Evolutionary conservation across 2,329 filamentous ascomycete species (phyloP).

Genomic region (Ceratocystis destructans): DNA sequence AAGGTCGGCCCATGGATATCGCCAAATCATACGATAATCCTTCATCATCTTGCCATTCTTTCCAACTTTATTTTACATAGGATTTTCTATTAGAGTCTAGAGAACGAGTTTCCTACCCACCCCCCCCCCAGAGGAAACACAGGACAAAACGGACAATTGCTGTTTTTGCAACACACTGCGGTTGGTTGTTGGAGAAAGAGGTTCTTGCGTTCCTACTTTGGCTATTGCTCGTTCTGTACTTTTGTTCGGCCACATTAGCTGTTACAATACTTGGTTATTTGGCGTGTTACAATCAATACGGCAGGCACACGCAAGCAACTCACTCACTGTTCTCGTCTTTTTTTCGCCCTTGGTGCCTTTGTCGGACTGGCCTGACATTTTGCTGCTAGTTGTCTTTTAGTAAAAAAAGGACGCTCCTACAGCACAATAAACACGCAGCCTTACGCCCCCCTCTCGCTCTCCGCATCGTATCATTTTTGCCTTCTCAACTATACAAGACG

Average conservation of each 20-base stretch:
- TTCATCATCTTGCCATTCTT: constrained; percentile 17
- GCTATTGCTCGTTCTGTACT: not conserved
- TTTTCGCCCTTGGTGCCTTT: not conserved
- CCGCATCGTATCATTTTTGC: not conserved
- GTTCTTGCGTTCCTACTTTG: no score
- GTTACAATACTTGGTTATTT: not conserved
- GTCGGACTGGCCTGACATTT: not conserved
- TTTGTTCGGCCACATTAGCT: not conserved
- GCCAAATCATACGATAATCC: constrained; percentile 17
- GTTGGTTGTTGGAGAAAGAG: no score
- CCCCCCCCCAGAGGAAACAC: no score
- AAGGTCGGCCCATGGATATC: constrained; percentile 10
- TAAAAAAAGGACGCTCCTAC: not conserved
- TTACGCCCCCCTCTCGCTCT: not conserved
- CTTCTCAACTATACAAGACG: not conserved
- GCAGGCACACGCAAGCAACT: not conserved
- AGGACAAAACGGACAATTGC: no score
- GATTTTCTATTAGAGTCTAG: not conserved
- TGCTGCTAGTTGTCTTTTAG: not conserved
- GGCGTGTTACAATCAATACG: constrained; percentile 4
- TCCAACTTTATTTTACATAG: constrained; percentile 18
- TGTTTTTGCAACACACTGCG: no score
- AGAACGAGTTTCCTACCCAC: not conserved
- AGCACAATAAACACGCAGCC: no score
- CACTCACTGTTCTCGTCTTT: not conserved